These are phyloP conservation scores for Emiliania huxleyi DNA, from an alignment of 78 protist genomes.

Conservation along the genomic window DNA sequence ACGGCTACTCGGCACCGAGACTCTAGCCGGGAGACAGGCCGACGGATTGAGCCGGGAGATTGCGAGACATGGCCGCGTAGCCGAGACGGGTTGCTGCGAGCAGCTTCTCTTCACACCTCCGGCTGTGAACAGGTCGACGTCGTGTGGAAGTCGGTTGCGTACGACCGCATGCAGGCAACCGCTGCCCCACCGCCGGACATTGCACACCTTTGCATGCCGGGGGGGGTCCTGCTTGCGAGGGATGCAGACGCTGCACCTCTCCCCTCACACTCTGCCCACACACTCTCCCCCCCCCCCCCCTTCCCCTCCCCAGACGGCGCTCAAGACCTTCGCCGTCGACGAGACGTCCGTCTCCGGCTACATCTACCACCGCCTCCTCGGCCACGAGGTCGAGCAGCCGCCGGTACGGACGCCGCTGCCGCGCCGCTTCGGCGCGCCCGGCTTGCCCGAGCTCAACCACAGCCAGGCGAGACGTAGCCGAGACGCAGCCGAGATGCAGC, in stretches of 20 bases:
- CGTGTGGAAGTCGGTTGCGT: constrained; percentile 93
- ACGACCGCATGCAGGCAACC: constrained; percentile 58
- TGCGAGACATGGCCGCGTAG: too few relatives aligned
- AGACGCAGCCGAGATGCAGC: too few relatives aligned
- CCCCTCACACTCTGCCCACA: too few relatives aligned
- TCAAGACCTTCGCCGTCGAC: constrained; percentile 87
- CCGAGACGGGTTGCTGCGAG: too few relatives aligned
- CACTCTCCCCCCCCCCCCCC: too few relatives aligned
- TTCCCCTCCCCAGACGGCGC: constrained; percentile 80
- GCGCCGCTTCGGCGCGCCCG: constrained; percentile 69
- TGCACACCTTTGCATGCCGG: too few relatives aligned
- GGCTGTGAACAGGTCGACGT: too few relatives aligned
- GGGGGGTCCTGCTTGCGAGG: too few relatives aligned
- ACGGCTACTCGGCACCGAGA: neutral
- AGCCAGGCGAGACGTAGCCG: constrained; percentile 48
- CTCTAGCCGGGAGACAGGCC: too few relatives aligned
- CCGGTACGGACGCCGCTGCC: constrained; percentile 54
- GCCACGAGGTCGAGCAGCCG: constrained; percentile 84
- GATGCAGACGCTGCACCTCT: too few relatives aligned
- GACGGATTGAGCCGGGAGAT: too few relatives aligned
- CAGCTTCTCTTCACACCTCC: too few relatives aligned
- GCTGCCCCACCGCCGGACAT: neutral
- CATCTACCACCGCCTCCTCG: constrained; percentile 89
- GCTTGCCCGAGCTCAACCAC: constrained; percentile 89
- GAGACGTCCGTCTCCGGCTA: constrained; percentile 74